A percentile compares a stretch with the other conserved stretches of the same genome.
Conservation (phyloP, 2,329 filamentous ascomycete species). For the Colletotrichum musae region DNA sequence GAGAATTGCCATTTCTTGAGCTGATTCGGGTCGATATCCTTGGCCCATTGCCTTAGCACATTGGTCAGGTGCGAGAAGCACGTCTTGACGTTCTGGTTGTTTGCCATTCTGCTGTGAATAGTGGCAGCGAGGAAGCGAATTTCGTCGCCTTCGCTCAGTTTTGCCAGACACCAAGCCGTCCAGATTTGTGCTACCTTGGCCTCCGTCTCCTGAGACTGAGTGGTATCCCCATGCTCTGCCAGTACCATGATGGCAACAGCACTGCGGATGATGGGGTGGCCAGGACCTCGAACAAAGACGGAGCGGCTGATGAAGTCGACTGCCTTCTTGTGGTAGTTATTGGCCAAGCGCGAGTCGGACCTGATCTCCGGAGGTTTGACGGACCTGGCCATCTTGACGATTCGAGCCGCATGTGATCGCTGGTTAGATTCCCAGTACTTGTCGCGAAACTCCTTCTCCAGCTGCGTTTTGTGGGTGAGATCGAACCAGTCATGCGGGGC, state of each 20-base stretch:
- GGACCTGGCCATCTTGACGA: conserved; percentile 8
- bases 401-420: background rate
- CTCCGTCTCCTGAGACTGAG: background rate
- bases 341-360: background rate
- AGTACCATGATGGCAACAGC: conserved; percentile 35
- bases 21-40: background rate
- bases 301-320: conserved; percentile 30
- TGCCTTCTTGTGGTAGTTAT: background rate
- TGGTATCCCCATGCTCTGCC: background rate
- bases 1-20: conserved; percentile 20
- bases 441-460: conserved; percentile 28
- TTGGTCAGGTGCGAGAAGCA: conserved; percentile 15
- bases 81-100: conserved; percentile 5
- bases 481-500: conserved; percentile 26
- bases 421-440: conserved; percentile 33
- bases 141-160: conserved; percentile 6
- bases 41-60: background rate
- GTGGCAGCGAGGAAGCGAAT: conserved; percentile 9
- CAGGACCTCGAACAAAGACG: conserved; percentile 12
- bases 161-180: conserved; percentile 32
- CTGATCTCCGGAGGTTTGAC: background rate
- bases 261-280: conserved; percentile 30
- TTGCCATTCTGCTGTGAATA: conserved; percentile 8
- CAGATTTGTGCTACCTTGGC: conserved; percentile 18
- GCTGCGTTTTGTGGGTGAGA: conserved; percentile 2